A percentile compares a stretch with the other conserved stretches of the same genome.
Evolutionary conservation across 2,329 filamentous ascomycete species (phyloP).

Genomic region (Chaetothyriales sp.): DNA sequence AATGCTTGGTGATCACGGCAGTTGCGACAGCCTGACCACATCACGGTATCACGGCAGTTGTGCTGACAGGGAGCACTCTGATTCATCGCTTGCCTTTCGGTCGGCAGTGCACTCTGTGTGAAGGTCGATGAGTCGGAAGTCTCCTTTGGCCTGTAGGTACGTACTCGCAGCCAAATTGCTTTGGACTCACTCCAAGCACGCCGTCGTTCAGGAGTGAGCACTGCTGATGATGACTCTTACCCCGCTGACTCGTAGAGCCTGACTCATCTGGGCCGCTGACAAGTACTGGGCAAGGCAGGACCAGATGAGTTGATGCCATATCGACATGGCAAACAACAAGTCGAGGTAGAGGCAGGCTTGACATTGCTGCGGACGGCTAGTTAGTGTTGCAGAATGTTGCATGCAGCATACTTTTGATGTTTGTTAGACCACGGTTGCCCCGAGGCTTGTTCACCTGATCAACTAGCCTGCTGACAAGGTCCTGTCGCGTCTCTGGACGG

Average conservation of each 20-base stretch:
- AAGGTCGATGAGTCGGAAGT: neutral
- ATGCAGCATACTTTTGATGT: neutral
- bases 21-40: too few species aligned
- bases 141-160: neutral
- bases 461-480: neutral
- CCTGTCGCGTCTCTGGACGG: neutral
- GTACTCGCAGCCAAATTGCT: neutral
- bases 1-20: too few species aligned
- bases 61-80: too few species aligned
- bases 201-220: neutral
- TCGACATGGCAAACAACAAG: neutral
- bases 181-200: neutral
- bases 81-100: neutral
- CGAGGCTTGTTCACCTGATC: neutral
- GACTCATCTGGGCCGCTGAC: neutral
- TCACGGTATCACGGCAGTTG: too few species aligned
- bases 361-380: neutral
- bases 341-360: neutral
- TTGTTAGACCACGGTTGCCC: neutral
- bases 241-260: neutral
- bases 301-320: too few species aligned
- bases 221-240: neutral
- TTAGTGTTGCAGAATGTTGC: neutral
- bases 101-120: neutral
- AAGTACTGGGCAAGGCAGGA: neutral